These are phyloP conservation scores for Boeremia lycopersici DNA, from an alignment of 2,329 filamentous ascomycete species.

Conservation along the genomic window DNA sequence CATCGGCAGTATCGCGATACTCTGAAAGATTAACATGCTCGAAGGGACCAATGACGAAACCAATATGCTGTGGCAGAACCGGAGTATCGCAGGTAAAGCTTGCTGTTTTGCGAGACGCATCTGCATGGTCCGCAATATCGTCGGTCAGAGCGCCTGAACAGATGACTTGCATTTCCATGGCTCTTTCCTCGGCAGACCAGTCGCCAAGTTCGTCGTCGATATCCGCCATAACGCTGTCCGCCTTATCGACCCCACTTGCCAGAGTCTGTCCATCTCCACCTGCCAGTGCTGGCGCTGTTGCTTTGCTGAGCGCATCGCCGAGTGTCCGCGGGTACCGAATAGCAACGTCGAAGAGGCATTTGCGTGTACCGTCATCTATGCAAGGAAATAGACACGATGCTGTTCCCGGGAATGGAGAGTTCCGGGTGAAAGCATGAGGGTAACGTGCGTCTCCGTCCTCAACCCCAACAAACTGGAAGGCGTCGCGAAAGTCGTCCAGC, in stretches of 20 bases:
- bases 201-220: slow-evolving; percentile 49
- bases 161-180: slow-evolving; percentile 85
- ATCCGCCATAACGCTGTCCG: slow-evolving; percentile 42
- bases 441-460: slow-evolving; percentile 80
- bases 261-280: slow-evolving; percentile 19
- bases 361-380: slow-evolving; percentile 80
- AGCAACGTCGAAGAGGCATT: slow-evolving; percentile 86
- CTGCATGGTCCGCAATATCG: slow-evolving; percentile 76
- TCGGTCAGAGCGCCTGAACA: slow-evolving; percentile 90
- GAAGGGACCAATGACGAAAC: slow-evolving; percentile 93
- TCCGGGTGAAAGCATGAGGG: slow-evolving; percentile 89
- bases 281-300: slow-evolving; percentile 31
- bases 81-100: slow-evolving; percentile 73
- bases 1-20: slow-evolving; percentile 87
- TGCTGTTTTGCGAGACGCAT: slow-evolving; percentile 84
- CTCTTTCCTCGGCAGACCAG: slow-evolving; percentile 77
- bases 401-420: slow-evolving; percentile 76
- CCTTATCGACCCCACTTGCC: slow-evolving; percentile 33
- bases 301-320: slow-evolving; percentile 68
- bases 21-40: slow-evolving; percentile 89
- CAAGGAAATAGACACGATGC: slow-evolving; percentile 92
- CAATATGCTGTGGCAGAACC: slow-evolving; percentile 85
- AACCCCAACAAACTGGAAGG: slow-evolving; percentile 88
- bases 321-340: slow-evolving; percentile 86
- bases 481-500: slow-evolving; percentile 78